phyloP scores from a whole-genome alignment of 148 eudicot species.

The Tetragonia tetragonoides region DNA sequence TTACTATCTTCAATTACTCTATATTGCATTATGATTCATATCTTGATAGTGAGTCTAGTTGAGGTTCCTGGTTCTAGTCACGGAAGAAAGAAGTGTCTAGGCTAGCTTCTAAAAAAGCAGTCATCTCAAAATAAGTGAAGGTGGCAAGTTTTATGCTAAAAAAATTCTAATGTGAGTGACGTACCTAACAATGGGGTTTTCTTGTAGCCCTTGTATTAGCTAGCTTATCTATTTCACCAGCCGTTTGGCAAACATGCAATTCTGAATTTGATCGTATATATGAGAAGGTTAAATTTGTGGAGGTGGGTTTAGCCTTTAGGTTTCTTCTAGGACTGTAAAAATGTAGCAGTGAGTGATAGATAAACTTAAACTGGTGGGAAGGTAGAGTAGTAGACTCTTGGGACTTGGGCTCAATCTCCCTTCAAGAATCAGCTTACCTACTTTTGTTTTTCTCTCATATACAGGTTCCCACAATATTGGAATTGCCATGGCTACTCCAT shows the following conservation, averaged over 20 bases:
- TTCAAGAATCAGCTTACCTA: background rate
- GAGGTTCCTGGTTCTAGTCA: background rate
- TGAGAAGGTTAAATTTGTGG: background rate
- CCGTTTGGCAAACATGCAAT: background rate
- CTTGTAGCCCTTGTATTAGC: background rate
- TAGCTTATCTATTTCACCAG: background rate
- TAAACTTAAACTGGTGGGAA: too few species aligned
- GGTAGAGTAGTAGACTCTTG: too few species aligned
- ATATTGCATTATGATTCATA: background rate
- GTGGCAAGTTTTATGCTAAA: background rate
- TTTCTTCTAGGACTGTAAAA: background rate
- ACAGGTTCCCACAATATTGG: conserved; percentile 94
- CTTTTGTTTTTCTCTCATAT: background rate
- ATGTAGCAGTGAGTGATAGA: background rate
- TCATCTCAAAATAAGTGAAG: conserved; percentile 4
- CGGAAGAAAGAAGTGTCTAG: background rate
- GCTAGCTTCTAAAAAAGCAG: background rate
- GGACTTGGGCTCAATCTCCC: background rate
- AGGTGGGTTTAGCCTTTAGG: background rate
- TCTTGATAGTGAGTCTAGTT: background rate
- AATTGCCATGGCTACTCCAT: conserved; percentile 93
- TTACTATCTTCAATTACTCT: background rate
- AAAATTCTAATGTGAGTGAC: background rate
- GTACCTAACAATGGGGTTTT: background rate
- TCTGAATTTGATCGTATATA: background rate